Evolutionary conservation across 768 basidiomycete species (phyloP).

Genomic region (Chalciporus piperatus): DNA sequence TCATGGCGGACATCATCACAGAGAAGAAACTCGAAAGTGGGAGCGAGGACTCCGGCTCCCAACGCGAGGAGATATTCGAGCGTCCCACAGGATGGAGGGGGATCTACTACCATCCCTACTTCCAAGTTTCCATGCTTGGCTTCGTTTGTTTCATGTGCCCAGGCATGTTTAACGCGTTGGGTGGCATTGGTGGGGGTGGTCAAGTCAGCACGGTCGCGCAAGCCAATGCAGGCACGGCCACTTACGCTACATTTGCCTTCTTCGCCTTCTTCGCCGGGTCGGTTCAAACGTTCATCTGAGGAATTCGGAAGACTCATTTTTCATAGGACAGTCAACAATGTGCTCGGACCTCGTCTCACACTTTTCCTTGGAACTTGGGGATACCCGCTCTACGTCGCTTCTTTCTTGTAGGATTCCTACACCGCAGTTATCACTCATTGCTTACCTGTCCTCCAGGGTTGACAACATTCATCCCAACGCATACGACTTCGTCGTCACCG

Average conservation of each 20-base stretch:
- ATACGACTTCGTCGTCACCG: conserved; percentile 61
- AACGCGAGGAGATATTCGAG: conserved; percentile 35
- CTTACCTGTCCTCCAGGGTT: conserved; percentile 39
- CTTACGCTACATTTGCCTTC: conserved; percentile 64
- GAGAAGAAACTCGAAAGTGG: conserved; percentile 21
- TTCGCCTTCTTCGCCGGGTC: conserved; percentile 71
- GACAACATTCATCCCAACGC: conserved; percentile 67
- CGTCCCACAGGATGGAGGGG: conserved; percentile 52
- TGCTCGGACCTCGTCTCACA: conserved; percentile 71
- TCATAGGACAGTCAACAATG: conserved; percentile 72
- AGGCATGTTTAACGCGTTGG: conserved; percentile 79
- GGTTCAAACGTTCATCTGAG: conserved; percentile 6
- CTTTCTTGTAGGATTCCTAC: conserved; percentile 54
- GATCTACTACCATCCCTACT: conserved; percentile 53
- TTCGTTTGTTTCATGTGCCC: conserved; percentile 59
- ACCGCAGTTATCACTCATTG: not conserved
- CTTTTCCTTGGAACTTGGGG: conserved; percentile 72
- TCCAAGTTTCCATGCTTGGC: conserved; percentile 55
- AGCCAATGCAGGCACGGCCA: conserved; percentile 66
- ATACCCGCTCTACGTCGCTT: conserved; percentile 73
- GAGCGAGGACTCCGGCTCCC: conserved; percentile 30
- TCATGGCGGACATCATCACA: conserved; percentile 11
- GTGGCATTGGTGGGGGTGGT: conserved; percentile 78
- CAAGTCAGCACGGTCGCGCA: conserved; percentile 62
- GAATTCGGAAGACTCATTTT: not conserved